Evolutionary conservation across 495 filamentous ascomycete genomes (phyloP), one percentile per base, ranked within the genome.

Genomic region (Viridothelium virens): DNA sequence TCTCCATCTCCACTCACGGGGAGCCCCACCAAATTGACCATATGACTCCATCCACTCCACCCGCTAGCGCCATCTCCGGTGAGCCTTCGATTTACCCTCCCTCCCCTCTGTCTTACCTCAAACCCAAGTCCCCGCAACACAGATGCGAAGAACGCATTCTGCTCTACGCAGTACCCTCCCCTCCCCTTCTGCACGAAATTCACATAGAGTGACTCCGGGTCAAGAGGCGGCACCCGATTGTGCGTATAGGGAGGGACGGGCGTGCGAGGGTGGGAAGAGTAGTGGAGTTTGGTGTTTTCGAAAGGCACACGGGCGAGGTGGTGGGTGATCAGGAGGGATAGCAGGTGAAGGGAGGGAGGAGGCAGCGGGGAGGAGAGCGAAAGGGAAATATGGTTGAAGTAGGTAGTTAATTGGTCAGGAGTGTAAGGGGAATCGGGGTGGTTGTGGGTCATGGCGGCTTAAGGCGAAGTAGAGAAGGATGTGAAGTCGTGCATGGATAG

Each of bases 161-260:
- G 80, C 70, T 92, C 90, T 81, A 92, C 87, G 76, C 89, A 92
- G 69, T 91, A 91, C 0, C 90, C 89, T 2, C 91, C 91, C n/a
- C 85, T 74, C 31, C 84, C 80, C 39, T 77, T 77, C 37, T 74
- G 73, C 33, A 91, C 81, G 36, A 92, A 81, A 74, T 91, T 91
- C 2, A 76, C 62, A 70, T 83, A 92, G 6, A 92, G 73, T 41
- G 78, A 74, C 33, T 84, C 72, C 0, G 84, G 83, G 38, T 84
- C 74, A 3, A 92, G 77, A 0, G 80, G 79, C 7, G 53, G 53
- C 25, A 36, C 31, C 1, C 53, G 53, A 7, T 88, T 76, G 0
- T 74, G 68, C 59, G 84, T 81, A 6, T 79, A 74, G 0, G 70
- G 64, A 6, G 53, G 25, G 14, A 59, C 25, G 7, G 53, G 14